Conservation (phyloP, 2,329 filamentous ascomycete species). For the Penicillium hordei region DNA sequence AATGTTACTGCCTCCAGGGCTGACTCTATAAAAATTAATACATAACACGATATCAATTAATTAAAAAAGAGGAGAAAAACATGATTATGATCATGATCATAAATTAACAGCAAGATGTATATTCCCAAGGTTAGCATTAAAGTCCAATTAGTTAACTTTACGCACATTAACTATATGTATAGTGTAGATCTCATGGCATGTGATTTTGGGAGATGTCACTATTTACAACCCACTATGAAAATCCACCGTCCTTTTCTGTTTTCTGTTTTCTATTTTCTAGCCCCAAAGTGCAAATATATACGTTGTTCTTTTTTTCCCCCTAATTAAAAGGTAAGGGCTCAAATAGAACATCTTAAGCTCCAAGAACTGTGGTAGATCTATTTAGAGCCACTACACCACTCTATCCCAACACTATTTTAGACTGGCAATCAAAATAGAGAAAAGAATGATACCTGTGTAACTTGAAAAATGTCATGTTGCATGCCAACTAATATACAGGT, state of each 20-base stretch:
- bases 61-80: neutral
- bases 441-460: neutral
- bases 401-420: too few relatives aligned
- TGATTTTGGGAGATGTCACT: neutral
- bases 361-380: neutral
- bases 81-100: neutral
- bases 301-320: neutral
- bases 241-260: neutral
- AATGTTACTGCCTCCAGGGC: slow-evolving; percentile 4
- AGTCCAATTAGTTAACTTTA: neutral
- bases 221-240: neutral
- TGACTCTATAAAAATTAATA: neutral
- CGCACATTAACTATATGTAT: neutral
- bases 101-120: too few relatives aligned
- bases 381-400: neutral
- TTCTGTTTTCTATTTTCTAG: neutral
- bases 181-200: neutral
- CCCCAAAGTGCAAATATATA: neutral
- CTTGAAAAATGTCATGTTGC: neutral
- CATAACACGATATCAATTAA: neutral
- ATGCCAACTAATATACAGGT: neutral
- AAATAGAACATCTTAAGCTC: neutral
- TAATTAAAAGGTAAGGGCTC: neutral
- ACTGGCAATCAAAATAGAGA: neutral
- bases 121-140: neutral